Base-by-base conservation (phyloP, 2,329 filamentous ascomycete species). In the Scopulariopsis brevicaulis region DNA sequence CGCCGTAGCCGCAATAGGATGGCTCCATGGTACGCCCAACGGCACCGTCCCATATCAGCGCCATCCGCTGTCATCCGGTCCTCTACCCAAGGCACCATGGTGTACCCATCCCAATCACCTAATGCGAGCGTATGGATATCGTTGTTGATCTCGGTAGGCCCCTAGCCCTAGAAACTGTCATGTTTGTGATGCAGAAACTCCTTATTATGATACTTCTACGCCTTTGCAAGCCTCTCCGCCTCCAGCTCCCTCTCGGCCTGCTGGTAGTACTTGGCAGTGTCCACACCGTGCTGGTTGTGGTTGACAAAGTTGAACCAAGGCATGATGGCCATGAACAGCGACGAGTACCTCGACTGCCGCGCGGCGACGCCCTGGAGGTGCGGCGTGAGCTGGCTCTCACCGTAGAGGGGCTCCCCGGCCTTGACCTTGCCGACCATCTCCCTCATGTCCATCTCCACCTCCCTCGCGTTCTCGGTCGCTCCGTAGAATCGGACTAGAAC, bases 261-360 rank as follows among this genome's bases (percentile, higher is more conserved):
- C 70, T 87, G 86, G 74, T 96, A 99, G 77, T 99, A 99, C 78
- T 99, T 99, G 63, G 93, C 91, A 35, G 94, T 99, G 71, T 99
- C 94, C 60, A 99, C 89, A 65, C 94, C 94, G 71, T 99, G 94
- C 82, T 95, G 77, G 70, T 83, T 86, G 75, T 99, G 94, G 75
- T 99, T 97, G 68, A 96, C 93, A 75, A 99, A 88, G 79, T 99
- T 99, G 76, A 96, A 93, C 94, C 92, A 97, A 46, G 93, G 92
- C 59, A 99, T 76, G 58, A 93, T 83, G 69, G 91, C 87, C 63
- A 89, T 76, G 73, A 93, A 94, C 35, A 94, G 78, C 48, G 88
- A 87, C 43, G 89, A 86, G 78, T 96, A 97, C 69, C 94, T 82
- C 68, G 91, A 96, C 77, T 99, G 96, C 65, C 94, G 81, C 60